Percentiles rank a stretch among this genome's conserved stretches.
Conservation (phyloP, 2,329 filamentous ascomycete genomes). For the Fusarium pseudograminearum region DNA sequence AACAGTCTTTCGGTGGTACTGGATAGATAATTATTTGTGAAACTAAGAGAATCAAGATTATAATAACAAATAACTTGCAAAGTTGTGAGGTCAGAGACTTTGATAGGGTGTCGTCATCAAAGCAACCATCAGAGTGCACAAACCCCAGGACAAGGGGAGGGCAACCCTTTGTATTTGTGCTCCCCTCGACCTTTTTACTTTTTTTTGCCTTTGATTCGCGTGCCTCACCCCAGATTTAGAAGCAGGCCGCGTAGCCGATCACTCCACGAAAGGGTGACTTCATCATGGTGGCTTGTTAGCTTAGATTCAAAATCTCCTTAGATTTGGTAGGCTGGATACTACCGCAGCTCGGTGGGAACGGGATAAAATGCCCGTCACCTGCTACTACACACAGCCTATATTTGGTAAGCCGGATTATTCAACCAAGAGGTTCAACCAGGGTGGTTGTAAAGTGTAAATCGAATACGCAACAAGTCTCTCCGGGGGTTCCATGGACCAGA, state of each 20-base stretch:
- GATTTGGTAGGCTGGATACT: conserved; percentile 16
- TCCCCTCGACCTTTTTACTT: neutral
- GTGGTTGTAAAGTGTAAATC: neutral
- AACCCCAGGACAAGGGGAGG: neutral
- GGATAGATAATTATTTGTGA: conserved; percentile 1
- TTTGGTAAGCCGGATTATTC: neutral
- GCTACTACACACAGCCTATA: conserved; percentile 1
- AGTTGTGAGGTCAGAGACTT: conserved; percentile 34
- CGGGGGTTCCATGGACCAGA: neutral
- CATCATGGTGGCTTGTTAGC: conserved; percentile 39
- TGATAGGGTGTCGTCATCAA: conserved; percentile 31
- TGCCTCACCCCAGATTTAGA: conserved; percentile 19
- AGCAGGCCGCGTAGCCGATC: conserved; percentile 28
- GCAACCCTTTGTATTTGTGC: conserved; percentile 32
- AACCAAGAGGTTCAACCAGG: neutral
- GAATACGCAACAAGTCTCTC: neutral
- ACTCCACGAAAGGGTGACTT: conserved; percentile 34
- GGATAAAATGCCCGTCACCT: conserved; percentile 14
- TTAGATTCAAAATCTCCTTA: conserved; percentile 3
- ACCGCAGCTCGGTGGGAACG: conserved; percentile 10
- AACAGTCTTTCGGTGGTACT: neutral
- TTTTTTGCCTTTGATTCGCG: conserved; percentile 15
- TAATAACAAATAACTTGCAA: neutral
- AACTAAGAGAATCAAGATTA: conserved; percentile 1
- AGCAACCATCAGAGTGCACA: neutral